Evolutionary conservation across 352 stramenopile genomes (phyloP), one percentile per base, ranked within the genome.

Genomic region (Phytophthora niederhauseri): DNA sequence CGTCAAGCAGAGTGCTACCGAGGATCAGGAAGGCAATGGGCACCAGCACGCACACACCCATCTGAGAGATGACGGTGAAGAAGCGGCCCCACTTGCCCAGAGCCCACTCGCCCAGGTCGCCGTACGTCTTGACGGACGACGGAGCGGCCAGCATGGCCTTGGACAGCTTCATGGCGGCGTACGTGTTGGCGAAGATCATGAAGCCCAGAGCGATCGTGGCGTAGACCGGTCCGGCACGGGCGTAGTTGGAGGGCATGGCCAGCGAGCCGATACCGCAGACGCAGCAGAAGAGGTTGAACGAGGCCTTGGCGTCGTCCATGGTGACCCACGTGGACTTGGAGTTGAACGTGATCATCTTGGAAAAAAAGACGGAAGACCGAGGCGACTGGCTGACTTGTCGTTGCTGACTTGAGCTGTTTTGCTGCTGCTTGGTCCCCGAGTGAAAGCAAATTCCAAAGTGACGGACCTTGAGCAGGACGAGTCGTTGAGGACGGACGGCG

Each of bases 171-270:
- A 71, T 71, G 41, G 64, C 64, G 0, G 64, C 64, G 57, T 62
- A 67, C 50, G 64, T 71, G 64, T 71, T 71, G 36, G 64, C 57
- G 36, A 71, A 71, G 41, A 71, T 71, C 64, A 71, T 71, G 50
- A 71, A 71, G 22, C 50, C 57, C 38, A 71, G 36, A 3, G 64
- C 64, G 30, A 71, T 67, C 0, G 57, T 67, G 4, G 64, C 64
- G 50, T 67, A 71, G 12, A 71, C 17, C 20, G 57, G 64, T 53
- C 57, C 64, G 2, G 57, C 64, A 24, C 57, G 64, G 49, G 64
- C 57, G 57, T 71, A 71, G 50, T 71, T 71, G 41, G 64, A 71
- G 45, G 64, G 64, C 64, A 71, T 71, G n/a, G 64, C 64, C 6
- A 71, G 50, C 28, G 64, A 71, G 2, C 64, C 64, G 38, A 71